Conservation (phyloP, 1,284 basidiomycete genomes). For the Ganoderma sinense region DNA sequence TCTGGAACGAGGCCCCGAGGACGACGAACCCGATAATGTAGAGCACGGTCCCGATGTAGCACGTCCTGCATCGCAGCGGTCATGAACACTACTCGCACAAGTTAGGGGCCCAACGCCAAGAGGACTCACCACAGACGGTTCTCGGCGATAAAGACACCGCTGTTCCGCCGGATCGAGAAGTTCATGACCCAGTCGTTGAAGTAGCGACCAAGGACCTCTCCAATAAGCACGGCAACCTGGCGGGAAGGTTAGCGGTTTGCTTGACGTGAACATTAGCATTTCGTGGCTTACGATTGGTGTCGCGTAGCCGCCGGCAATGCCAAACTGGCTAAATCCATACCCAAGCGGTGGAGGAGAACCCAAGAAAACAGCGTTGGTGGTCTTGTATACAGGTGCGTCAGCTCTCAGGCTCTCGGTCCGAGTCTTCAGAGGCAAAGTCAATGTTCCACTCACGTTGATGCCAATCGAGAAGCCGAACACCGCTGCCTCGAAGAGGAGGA, state of each 20-base stretch:
- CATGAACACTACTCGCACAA: background rate
- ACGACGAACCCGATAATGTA: constrained; percentile 72
- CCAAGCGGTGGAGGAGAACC: constrained; percentile 64
- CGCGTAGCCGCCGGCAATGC: constrained; percentile 65
- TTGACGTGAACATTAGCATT: background rate
- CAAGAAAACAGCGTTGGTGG: constrained; percentile 76
- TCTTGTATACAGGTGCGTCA: constrained; percentile 42
- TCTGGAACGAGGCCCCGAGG: constrained; percentile 65
- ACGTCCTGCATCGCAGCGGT: constrained; percentile 52
- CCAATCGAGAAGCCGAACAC: constrained; percentile 78
- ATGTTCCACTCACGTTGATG: constrained; percentile 61
- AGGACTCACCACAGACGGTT: constrained; percentile 66
- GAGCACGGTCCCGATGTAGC: constrained; percentile 67
- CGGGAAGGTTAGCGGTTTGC: background rate
- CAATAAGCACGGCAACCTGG: constrained; percentile 68
- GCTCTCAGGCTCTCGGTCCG: background rate
- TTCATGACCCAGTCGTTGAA: constrained; percentile 74
- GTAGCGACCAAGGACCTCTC: constrained; percentile 72
- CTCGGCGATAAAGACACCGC: constrained; percentile 78
- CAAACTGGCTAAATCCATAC: constrained; percentile 61
- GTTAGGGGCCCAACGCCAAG: too few relatives aligned
- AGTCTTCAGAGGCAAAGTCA: background rate
- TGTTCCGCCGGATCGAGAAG: constrained; percentile 59
- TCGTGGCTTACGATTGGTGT: constrained; percentile 64
- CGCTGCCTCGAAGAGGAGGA: constrained; percentile 65